Evolutionary conservation across 2,329 filamentous ascomycete species (phyloP).

Genomic region (Dactylellina cionopaga): DNA sequence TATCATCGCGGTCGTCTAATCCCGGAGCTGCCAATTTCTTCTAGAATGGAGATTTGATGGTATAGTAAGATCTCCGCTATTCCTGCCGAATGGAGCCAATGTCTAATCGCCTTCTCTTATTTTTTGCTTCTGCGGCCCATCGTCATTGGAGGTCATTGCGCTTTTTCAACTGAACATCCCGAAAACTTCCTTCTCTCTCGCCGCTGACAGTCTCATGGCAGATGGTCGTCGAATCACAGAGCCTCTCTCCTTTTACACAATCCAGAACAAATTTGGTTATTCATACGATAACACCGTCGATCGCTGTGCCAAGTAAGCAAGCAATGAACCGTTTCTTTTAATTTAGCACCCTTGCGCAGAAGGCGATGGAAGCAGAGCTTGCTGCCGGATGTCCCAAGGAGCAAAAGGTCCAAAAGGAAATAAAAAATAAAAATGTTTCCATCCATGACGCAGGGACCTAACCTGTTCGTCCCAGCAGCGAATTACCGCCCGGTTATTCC

Average conservation of each 20-base stretch:
- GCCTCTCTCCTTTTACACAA: no score
- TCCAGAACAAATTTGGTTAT: no score
- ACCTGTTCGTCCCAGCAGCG: constrained; percentile 16
- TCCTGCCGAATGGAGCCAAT: constrained; percentile 23
- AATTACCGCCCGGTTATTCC: constrained; percentile 29
- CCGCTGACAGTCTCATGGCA: no score
- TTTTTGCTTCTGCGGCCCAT: constrained; percentile 10
- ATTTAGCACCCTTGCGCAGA: constrained; percentile 43
- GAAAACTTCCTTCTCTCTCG: no score
- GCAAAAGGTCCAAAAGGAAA: no score
- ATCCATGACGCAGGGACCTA: constrained; percentile 52
- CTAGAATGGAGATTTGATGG: constrained; percentile 36
- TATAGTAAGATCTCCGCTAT: constrained; percentile 49
- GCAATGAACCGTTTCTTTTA: constrained; percentile 31
- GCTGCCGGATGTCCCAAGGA: constrained; percentile 12
- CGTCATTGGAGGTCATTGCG: constrained; percentile 11
- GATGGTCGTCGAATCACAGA: no score
- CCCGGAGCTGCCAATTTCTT: constrained; percentile 41
- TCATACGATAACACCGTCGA: constrained; percentile 20
- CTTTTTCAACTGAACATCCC: background rate
- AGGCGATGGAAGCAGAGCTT: constrained; percentile 32
- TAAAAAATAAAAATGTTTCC: constrained; percentile 27
- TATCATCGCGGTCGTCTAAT: no score
- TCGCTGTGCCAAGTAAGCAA: constrained; percentile 26
- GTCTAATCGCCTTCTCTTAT: constrained; percentile 15